Evolutionary conservation across 129 eudicot species (phyloP).

Genomic region (Dittrichia graveolens): DNA sequence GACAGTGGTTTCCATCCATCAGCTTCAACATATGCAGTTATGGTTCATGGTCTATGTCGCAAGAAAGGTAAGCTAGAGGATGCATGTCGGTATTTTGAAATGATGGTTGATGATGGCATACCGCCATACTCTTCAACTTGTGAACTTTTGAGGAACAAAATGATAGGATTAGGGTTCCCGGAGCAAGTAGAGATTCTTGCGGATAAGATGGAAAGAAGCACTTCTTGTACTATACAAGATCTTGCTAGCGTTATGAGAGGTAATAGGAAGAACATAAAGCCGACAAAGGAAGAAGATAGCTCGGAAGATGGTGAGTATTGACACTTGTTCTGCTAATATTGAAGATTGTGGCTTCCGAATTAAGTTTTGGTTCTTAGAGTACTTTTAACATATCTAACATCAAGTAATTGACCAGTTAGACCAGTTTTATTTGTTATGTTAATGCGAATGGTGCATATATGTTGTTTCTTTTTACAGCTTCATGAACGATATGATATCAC

Average conservation of each 20-base stretch:
- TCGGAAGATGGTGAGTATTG: constrained; percentile 59
- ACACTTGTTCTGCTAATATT: background rate
- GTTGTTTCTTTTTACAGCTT: constrained; percentile 46
- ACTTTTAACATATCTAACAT: no score
- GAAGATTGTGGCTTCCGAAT: no score
- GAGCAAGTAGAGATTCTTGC: constrained; percentile 66
- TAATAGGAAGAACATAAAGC: constrained; percentile 37
- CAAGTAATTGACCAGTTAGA: no score
- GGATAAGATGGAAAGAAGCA: constrained; percentile 89
- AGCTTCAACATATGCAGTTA: constrained; percentile 79
- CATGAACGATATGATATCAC: constrained; percentile 61
- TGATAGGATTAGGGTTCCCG: constrained; percentile 65
- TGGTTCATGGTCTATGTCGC: constrained; percentile 83
- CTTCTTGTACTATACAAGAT: constrained; percentile 66
- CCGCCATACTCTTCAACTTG: constrained; percentile 77
- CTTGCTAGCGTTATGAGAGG: constrained; percentile 65
- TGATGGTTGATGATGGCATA: constrained; percentile 93
- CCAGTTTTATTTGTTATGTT: background rate
- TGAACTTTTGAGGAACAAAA: constrained; percentile 70
- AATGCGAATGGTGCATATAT: background rate
- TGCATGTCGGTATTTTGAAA: constrained; percentile 74
- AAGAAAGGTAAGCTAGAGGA: constrained; percentile 88
- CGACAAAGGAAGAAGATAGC: constrained; percentile 43
- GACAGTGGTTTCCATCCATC: constrained; percentile 67
- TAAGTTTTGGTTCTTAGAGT: no score